Base-by-base conservation (phyloP, 192 early-diverging fungal species). In the Rhizoclosmatium globosum region DNA sequence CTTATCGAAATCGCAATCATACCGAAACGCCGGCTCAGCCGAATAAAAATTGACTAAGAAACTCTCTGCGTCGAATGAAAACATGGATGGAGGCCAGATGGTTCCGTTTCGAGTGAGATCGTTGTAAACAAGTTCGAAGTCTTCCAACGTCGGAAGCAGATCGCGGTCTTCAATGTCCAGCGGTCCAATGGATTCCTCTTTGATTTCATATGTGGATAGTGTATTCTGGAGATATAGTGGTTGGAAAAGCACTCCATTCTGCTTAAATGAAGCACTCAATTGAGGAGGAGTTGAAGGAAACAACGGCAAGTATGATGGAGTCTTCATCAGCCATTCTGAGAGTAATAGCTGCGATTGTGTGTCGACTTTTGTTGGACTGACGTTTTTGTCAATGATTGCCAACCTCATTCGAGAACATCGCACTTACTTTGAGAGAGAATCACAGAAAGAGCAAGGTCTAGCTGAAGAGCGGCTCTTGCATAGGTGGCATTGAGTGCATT, bases 121-220 rank as follows among this genome's bases (percentile, higher is more conserved):
- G 13, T 19, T 31, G 64, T 38, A 39, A 65, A 65, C 21, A 38
- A 65, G 64, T 39, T 65, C 38, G 21, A n/a, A 65, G 64, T 65
- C 64, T 39, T 65, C 38, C 19, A 65, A 38, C 13, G 64, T 38
- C 15, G 64, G 64, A n/a, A 65, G n/a, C 4, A 65, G 38, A 65
- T 65, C 64, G 19, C 21, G 64, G 64, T 65, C 64, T 65, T 65
- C 64, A 65, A 65, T 3, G 64, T n/a, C 38, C 21, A 38, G 31
- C 31, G 31, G 31, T 31, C 31, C 31, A 31, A 31, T 31, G 31
- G 31, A 31, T 31, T 31, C 31, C 31, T 31, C 0, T 31, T 31
- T 31, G 31, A 31, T 31, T 39, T 15, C 17, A 38, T 3, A 38
- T 65, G 57, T 21, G 19, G 19, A 58, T 6, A 21, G 21, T n/a